phyloP scores from a whole-genome alignment of 2,329 filamentous ascomycete species.

The Venturia carpophila region DNA sequence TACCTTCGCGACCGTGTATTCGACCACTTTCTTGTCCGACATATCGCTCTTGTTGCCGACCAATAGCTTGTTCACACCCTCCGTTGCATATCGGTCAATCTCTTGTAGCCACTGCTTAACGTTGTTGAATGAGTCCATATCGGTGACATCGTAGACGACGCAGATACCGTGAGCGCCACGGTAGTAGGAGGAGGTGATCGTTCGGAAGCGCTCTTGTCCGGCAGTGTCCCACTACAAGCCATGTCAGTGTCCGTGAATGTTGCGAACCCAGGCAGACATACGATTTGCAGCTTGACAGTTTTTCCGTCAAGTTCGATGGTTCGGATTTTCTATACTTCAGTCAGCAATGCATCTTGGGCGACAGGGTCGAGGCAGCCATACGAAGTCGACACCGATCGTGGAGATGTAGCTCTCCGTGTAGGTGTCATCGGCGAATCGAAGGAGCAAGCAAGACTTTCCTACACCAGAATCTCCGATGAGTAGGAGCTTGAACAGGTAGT shows the following conservation, averaged over 20 bases:
- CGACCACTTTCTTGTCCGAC: constrained; percentile 99
- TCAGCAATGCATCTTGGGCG: not conserved
- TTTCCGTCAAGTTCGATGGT: constrained; percentile 99
- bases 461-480: constrained; percentile 99
- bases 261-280: constrained; percentile 43
- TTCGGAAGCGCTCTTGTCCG: constrained; percentile 98
- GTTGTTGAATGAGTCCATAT: constrained; percentile 99
- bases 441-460: constrained; percentile 96
- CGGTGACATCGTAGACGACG: constrained; percentile 99
- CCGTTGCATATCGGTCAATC: constrained; percentile 97
- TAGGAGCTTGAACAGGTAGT: constrained; percentile 99
- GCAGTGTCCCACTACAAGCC: constrained; percentile 85
- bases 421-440: constrained; percentile 97
- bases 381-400: constrained; percentile 98
- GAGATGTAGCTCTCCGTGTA: constrained; percentile 99
- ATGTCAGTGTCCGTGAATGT: not conserved
- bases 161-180: constrained; percentile 98
- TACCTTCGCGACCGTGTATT: constrained; percentile 99
- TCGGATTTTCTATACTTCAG: constrained; percentile 78
- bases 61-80: constrained; percentile 98
- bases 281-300: constrained; percentile 99
- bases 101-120: constrained; percentile 99
- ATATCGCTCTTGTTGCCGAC: constrained; percentile 99
- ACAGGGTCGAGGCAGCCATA: constrained; percentile 45
- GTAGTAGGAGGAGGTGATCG: constrained; percentile 99